A percentile compares a stretch with the other conserved stretches of the same genome.
These are phyloP conservation scores for Syzygium aromaticum DNA, from an alignment of 345 rosid genomes.

Conservation along the genomic window DNA sequence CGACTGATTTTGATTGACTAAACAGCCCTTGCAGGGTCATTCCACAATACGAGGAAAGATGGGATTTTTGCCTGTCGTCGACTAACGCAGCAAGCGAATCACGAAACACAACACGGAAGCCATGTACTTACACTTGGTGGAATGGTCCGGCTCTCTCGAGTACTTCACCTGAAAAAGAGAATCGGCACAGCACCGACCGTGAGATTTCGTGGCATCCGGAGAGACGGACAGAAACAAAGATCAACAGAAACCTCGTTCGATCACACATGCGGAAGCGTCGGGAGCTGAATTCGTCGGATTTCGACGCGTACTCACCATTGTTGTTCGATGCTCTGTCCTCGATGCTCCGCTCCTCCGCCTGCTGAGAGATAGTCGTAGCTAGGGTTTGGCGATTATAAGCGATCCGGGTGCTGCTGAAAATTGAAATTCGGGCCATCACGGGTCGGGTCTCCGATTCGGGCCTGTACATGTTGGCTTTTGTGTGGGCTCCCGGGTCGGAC, in stretches of 20 bases:
- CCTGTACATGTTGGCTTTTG: not conserved
- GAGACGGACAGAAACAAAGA: not conserved
- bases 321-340: not conserved
- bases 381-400: not conserved
- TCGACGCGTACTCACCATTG: not conserved
- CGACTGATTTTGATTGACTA: not conserved
- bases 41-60: not conserved
- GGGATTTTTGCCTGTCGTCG: not conserved
- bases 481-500: not conserved
- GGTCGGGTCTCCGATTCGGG: not conserved
- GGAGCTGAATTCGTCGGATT: not conserved
- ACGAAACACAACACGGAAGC: not conserved
- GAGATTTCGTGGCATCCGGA: not conserved
- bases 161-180: conserved; percentile 48
- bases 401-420: not conserved
- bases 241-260: not conserved
- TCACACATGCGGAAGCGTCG: not conserved
- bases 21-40: not conserved
- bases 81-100: not conserved
- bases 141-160: conserved; percentile 59
- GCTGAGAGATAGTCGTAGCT: not conserved
- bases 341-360: not conserved
- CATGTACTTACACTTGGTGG: conserved; percentile 51
- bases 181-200: not conserved
- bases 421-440: not conserved